These are phyloP conservation scores for Jatropha curcas DNA, from an alignment of 345 rosid species.

Conservation along the genomic window DNA sequence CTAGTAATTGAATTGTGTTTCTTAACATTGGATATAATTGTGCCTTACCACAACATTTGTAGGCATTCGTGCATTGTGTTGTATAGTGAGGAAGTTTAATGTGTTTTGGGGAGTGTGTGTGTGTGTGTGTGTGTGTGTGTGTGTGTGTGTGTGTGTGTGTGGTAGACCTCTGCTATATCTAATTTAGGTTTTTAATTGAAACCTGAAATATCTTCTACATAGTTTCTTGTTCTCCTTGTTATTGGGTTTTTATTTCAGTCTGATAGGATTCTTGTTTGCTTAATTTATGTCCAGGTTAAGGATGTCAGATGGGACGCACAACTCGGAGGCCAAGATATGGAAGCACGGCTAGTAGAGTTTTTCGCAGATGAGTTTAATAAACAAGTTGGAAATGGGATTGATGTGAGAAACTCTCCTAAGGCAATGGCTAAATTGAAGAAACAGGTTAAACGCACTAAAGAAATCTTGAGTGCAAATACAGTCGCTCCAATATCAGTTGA, in stretches of 20 bases:
- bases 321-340: constrained; percentile 96
- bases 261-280: constrained; percentile 10
- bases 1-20: no score
- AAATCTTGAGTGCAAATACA: constrained; percentile 92
- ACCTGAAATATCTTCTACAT: neutral
- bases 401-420: constrained; percentile 87
- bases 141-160: no score
- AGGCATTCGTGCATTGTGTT: no score
- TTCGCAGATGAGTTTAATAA: constrained; percentile 96
- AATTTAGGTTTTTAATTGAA: neutral
- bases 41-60: no score
- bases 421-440: constrained; percentile 99
- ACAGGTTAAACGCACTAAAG: constrained; percentile 98
- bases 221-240: neutral
- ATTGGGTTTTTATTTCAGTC: constrained; percentile 1
- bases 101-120: no score
- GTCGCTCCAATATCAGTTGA: constrained; percentile 92
- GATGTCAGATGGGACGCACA: constrained; percentile 97
- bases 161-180: neutral
- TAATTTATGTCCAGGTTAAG: constrained; percentile 59
- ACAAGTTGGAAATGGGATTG: constrained; percentile 82
- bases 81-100: no score
- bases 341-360: constrained; percentile 76
- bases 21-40: no score
- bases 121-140: no score